Evolutionary conservation across 306 rosid genomes (phyloP), one percentile per base, ranked within the genome.

Genomic region (Pterocarpus macrocarpus): DNA sequence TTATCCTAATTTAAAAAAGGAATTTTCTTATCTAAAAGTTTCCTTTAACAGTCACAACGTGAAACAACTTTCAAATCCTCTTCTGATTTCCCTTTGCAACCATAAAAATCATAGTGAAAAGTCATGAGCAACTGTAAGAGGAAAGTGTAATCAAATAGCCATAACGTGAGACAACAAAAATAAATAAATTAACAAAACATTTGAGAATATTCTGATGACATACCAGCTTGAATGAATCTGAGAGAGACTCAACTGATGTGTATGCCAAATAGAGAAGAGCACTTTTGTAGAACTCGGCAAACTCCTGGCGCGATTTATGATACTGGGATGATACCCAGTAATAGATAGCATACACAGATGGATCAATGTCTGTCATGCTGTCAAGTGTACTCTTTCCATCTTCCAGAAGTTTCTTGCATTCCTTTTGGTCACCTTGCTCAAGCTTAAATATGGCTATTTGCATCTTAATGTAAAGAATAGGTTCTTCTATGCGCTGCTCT

Each of bases 341-440:
- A 83, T 86, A 92, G 87, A 84, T 94, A 57, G 99, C 99, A 83
- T 93, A 92, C 0, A 96, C 98, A 63, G 98, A 90, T 33, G 99
- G 99, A 85, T 96, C 99, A 66, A 96, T 96, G 82, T 96, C 99
- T 58, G 99, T 96, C 99, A 96, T 92, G 87, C 97, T 92, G 86
- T 96, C 99, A 28, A 94, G 91, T 14, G 98, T 89, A 64, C 85
- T 90, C 91, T 96, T 96, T 75, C 98, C 99, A 85, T 96, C 98
- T 52, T 96, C 99, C 9, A 96, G 78, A 64, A 92, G 97, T 47
- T 91, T 96, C 89, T 96, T 94, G 89, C 95, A 88, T 80, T 94
- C 98, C 80, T 90, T 96, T 56, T 88, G 97, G 70, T 90, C 89
- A 22, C 97, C 92, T 81, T 92, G 91, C 81, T 96, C 99, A 68